Percentiles rank a stretch among this genome's conserved stretches.
phyloP scores from a whole-genome alignment of 805 yeast species.

The Torulaspora microellipsoides region DNA sequence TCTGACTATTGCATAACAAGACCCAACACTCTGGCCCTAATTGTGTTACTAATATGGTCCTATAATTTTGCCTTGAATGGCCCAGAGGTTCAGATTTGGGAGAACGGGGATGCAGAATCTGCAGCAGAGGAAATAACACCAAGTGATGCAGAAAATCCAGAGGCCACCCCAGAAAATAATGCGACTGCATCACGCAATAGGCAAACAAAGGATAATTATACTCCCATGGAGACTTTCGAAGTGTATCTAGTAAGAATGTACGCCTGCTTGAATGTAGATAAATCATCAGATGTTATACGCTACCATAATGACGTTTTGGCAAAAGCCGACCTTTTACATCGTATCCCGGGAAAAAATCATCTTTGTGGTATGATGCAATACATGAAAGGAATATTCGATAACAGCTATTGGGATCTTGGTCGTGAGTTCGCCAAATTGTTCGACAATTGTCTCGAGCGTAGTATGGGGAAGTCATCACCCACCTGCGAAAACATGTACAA shows the following conservation, averaged over 20 bases:
- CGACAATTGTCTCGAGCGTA: slow-evolving; percentile 50
- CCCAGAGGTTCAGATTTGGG: slow-evolving; percentile 38
- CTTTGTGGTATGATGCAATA: slow-evolving; percentile 52
- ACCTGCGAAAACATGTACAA: slow-evolving; percentile 51
- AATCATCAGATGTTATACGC: slow-evolving; percentile 31
- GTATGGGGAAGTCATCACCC: slow-evolving; percentile 45
- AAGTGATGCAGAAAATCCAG: not conserved
- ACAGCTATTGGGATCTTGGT: slow-evolving; percentile 53
- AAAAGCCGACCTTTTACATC: slow-evolving; percentile 39
- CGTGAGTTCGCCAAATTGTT: slow-evolving; percentile 51
- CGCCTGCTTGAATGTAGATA: slow-evolving; percentile 32
- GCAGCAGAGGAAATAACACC: not conserved
- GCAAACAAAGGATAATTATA: slow-evolving; percentile 14
- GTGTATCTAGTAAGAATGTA: slow-evolving; percentile 47
- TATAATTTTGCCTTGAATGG: slow-evolving; percentile 47
- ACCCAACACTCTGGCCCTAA: slow-evolving; percentile 34
- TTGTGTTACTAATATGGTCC: slow-evolving; percentile 44
- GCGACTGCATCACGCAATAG: not conserved
- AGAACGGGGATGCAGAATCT: slow-evolving; percentile 23
- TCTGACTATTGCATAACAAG: slow-evolving; percentile 45
- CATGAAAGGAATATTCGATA: slow-evolving; percentile 39
- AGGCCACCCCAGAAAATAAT: slow-evolving; percentile 2
- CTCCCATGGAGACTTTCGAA: slow-evolving; percentile 46
- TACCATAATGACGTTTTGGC: slow-evolving; percentile 41
- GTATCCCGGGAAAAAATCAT: slow-evolving; percentile 42